Conservation (phyloP, 2,329 filamentous ascomycete species). For the Albophoma yamanashiensis region DNA sequence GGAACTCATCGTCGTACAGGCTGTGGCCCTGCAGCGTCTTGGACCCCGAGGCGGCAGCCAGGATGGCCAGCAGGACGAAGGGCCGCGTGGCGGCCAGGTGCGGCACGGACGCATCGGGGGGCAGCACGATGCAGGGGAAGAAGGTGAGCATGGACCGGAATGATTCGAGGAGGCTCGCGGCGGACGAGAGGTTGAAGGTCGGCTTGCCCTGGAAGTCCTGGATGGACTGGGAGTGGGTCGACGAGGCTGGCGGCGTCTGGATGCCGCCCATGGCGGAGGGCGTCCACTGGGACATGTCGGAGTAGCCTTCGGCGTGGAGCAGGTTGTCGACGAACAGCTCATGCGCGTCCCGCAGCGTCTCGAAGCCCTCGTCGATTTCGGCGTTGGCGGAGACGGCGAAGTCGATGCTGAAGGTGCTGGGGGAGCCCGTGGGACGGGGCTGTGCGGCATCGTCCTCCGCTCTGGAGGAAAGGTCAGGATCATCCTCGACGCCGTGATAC, state of each 20-base stretch:
- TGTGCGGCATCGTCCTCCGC: slow-evolving; percentile 2
- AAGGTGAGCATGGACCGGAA: slow-evolving; percentile 33
- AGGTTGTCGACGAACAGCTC: slow-evolving; percentile 29
- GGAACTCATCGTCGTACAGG: slow-evolving; percentile 46
- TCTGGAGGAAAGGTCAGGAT: neutral
- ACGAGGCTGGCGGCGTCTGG: slow-evolving; percentile 16
- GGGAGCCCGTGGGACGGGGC: slow-evolving; percentile 23
- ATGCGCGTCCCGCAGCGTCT: slow-evolving; percentile 32
- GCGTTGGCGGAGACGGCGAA: slow-evolving; percentile 32
- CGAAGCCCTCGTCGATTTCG: slow-evolving; percentile 27
- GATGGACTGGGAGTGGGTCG: slow-evolving; percentile 19
- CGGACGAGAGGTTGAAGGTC: slow-evolving; percentile 45
- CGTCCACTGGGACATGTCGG: slow-evolving; percentile 6
- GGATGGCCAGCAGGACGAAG: slow-evolving; percentile 42
- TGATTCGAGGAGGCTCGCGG: slow-evolving; percentile 29
- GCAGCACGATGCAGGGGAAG: slow-evolving; percentile 33
- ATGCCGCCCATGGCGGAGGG: slow-evolving; percentile 11
- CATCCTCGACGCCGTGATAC: neutral
- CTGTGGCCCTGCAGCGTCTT: slow-evolving; percentile 38
- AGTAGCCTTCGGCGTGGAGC: slow-evolving; percentile 18
- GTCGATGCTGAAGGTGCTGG: slow-evolving; percentile 43
- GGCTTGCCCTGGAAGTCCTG: slow-evolving; percentile 34
- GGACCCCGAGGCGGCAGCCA: slow-evolving; percentile 38
- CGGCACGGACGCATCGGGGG: slow-evolving; percentile 28
- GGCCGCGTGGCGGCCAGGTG: slow-evolving; percentile 34